These are phyloP conservation scores for Pseudomassariella vexata DNA, from an alignment of 2,329 filamentous ascomycete species.

Conservation along the genomic window DNA sequence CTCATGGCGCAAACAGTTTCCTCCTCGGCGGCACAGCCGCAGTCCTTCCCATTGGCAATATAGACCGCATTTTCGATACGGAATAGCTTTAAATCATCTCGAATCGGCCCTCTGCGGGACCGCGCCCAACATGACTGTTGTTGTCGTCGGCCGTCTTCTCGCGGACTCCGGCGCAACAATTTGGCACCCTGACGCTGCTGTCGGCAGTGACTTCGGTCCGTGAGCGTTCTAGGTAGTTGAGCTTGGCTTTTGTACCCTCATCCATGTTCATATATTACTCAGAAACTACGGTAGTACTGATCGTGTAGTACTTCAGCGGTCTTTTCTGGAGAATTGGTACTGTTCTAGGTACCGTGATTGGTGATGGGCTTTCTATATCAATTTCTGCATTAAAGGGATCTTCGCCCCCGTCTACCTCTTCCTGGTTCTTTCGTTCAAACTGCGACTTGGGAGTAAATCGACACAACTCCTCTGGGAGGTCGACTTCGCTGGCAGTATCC, in stretches of 20 bases:
- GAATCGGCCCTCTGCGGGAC: conserved; percentile 32
- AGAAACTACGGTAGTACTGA: no score
- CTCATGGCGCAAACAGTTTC: no score
- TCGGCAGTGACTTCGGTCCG: conserved; percentile 15
- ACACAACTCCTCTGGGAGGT: conserved; percentile 23
- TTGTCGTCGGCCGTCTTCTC: conserved; percentile 40
- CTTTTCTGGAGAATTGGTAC: conserved; percentile 35
- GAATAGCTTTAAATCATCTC: conserved; percentile 27
- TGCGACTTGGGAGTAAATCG: conserved; percentile 10
- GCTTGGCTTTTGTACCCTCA: no score
- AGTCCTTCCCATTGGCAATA: conserved; percentile 26
- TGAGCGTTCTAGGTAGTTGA: conserved; percentile 23
- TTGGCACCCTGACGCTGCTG: conserved; percentile 20
- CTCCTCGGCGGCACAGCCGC: conserved; percentile 30
- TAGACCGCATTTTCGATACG: conserved; percentile 31
- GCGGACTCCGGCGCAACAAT: conserved; percentile 35
- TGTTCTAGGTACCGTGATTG: conserved; percentile 40
- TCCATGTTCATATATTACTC: no score
- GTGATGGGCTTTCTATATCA: conserved; percentile 47
- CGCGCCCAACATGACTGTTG: conserved; percentile 33
- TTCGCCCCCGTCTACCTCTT: conserved; percentile 22
- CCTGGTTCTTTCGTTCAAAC: conserved; percentile 18
- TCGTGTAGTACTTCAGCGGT: no score
- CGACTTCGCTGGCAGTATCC: conserved; percentile 37
- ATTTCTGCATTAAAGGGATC: conserved; percentile 38